Conservation (phyloP, 129 eudicot genomes). For the Smallanthus sonchifolius region DNA sequence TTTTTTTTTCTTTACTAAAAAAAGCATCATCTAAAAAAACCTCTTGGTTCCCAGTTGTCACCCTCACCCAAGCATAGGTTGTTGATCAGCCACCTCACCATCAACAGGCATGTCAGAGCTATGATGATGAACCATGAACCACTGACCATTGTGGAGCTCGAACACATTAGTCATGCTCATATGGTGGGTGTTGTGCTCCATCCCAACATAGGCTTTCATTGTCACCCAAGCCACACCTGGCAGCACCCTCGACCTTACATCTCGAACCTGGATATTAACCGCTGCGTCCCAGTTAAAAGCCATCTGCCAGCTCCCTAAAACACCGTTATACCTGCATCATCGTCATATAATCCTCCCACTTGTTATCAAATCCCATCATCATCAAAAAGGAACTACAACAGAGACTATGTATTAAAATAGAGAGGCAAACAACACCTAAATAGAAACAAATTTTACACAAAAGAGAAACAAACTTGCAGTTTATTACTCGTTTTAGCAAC, state of each 20-base stretch:
- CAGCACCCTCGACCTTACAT: constrained; percentile 72
- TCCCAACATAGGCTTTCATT: constrained; percentile 66
- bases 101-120: constrained; percentile 49
- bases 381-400: neutral
- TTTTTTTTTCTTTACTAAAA: constrained; percentile 16
- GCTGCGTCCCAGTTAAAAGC: constrained; percentile 75
- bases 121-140: constrained; percentile 99
- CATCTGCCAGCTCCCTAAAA: constrained; percentile 81
- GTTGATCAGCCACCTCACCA: constrained; percentile 54
- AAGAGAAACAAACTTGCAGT: neutral
- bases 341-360: neutral
- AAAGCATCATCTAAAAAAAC: constrained; percentile 14
- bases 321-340: constrained; percentile 58
- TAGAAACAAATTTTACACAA: neutral
- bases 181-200: constrained; percentile 39
- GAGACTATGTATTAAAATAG: neutral
- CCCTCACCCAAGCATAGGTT: constrained; percentile 47
- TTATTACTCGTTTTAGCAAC: neutral
- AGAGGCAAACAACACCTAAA: neutral
- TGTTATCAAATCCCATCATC: neutral
- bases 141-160: constrained; percentile 72
- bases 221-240: constrained; percentile 89
- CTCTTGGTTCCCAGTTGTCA: constrained; percentile 18
- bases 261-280: constrained; percentile 59
- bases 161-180: constrained; percentile 62